Conservation (phyloP, 2,329 filamentous ascomycete species). For the Fusarium sp. region DNA sequence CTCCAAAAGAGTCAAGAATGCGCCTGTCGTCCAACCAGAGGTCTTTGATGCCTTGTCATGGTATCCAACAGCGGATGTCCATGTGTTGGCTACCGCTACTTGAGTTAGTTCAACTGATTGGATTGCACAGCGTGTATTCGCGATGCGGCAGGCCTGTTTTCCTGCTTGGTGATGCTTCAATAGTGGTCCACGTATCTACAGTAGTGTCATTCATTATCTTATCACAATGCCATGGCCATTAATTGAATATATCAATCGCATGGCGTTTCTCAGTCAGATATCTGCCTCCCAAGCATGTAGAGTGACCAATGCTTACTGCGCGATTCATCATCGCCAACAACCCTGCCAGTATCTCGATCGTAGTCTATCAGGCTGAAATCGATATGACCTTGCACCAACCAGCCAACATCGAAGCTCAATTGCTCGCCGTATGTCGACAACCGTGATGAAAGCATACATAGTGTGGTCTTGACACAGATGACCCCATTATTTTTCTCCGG, state of each 20-base stretch:
- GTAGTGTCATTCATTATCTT: neutral
- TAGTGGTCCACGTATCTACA: slow-evolving; percentile 16
- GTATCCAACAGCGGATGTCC: slow-evolving; percentile 3
- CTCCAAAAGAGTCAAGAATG: neutral
- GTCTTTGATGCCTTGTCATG: slow-evolving; percentile 7
- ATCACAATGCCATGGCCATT: neutral
- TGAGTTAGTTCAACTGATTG: slow-evolving; percentile 13
- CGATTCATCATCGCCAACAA: neutral
- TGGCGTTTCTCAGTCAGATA: neutral
- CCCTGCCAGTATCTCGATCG: neutral
- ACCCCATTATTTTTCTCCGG: slow-evolving; percentile 12
- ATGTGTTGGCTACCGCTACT: slow-evolving; percentile 28
- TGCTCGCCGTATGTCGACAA: neutral
- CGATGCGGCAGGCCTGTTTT: slow-evolving; percentile 14
- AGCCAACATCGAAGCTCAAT: neutral
- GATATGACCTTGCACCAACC: neutral
- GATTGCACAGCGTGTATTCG: slow-evolving; percentile 1
- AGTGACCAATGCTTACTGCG: neutral
- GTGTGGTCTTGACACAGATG: slow-evolving; percentile 5
- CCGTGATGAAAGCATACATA: neutral
- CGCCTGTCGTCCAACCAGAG: neutral
- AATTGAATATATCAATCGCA: neutral
- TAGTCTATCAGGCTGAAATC: slow-evolving; percentile 7
- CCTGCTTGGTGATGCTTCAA: slow-evolving; percentile 7
- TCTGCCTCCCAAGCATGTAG: neutral